phyloP scores from a whole-genome alignment of 2,329 filamentous ascomycete species.

The Exserohilum rostratum region DNA sequence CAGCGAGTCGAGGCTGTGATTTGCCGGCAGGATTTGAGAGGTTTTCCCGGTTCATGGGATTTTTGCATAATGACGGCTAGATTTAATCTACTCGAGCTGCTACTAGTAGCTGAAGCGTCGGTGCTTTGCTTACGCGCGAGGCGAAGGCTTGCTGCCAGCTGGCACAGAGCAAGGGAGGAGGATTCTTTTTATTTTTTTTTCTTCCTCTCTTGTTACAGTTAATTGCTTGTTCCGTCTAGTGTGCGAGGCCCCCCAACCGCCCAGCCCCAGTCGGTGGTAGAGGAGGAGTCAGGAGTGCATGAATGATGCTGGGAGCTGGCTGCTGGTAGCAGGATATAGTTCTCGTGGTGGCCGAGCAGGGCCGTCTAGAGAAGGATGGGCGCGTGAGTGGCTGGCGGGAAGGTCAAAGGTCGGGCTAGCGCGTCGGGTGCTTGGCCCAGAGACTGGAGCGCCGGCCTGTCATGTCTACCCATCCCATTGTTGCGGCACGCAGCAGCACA shows the following conservation, averaged over 20 bases:
- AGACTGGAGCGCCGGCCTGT: conserved; percentile 22
- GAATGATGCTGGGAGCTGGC: conserved; percentile 4
- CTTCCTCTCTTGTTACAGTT: conserved; percentile 2
- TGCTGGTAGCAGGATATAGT: conserved; percentile 1
- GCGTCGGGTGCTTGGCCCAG: conserved; percentile 20
- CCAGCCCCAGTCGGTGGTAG: conserved; percentile 4
- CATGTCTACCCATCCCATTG: conserved; percentile 24
- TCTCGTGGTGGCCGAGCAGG: too few relatives aligned
- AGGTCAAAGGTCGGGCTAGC: conserved; percentile 20
- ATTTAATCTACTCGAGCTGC: conserved; percentile 6
- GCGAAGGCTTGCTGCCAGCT: conserved; percentile 10
- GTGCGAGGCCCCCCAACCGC: neutral
- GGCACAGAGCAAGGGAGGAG: conserved; percentile 6
- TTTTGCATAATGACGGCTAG: conserved; percentile 21
- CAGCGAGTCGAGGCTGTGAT: conserved; percentile 5
- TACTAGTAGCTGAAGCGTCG: neutral
- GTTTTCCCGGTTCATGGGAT: conserved; percentile 17
- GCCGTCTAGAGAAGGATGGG: neutral
- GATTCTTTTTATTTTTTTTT: neutral
- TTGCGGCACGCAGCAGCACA: conserved; percentile 24
- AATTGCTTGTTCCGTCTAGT: conserved; percentile 19
- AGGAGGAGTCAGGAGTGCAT: conserved; percentile 23
- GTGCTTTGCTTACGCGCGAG: conserved; percentile 3
- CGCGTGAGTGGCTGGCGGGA: neutral
- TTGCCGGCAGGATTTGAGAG: conserved; percentile 12